phyloP scores from a whole-genome alignment of 495 filamentous ascomycete species.

The Penicillium steckii region DNA sequence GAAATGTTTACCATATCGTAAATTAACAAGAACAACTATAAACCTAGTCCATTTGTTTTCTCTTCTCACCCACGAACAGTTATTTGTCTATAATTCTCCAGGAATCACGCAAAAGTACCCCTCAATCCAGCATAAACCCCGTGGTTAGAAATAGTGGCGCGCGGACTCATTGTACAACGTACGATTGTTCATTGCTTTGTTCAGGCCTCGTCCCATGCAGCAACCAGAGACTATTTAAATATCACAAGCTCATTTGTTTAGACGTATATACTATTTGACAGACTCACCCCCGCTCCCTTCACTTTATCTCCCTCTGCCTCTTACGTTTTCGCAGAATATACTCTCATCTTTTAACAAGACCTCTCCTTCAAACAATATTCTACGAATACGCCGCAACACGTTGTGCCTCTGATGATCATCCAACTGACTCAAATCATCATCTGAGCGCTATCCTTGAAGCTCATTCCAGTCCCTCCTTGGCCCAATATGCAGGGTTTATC shows the following conservation, averaged over 20 bases:
- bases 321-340: not conserved
- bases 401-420: too few species aligned
- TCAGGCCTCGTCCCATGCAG: not conserved
- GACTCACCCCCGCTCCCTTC: not conserved
- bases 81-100: too few species aligned
- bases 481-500: not conserved
- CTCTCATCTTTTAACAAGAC: not conserved
- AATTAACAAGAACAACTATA: too few species aligned
- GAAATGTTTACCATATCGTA: too few species aligned
- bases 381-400: too few species aligned
- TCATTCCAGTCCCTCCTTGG: too few species aligned
- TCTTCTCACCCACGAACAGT: too few species aligned
- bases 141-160: not conserved
- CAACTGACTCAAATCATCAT: too few species aligned
- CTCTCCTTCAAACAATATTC: not conserved
- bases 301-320: not conserved
- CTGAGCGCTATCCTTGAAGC: too few species aligned
- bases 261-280: not conserved
- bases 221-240: not conserved
- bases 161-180: conserved; percentile 1
- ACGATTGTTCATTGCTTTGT: conserved; percentile 12
- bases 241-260: not conserved
- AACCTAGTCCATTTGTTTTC: too few species aligned
- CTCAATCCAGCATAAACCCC: too few species aligned
- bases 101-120: too few species aligned